A percentile compares a stretch with the other conserved stretches of the same genome.
Conservation (phyloP, 371 early-diverging fungal species). For the Vittaforma corneae region DNA sequence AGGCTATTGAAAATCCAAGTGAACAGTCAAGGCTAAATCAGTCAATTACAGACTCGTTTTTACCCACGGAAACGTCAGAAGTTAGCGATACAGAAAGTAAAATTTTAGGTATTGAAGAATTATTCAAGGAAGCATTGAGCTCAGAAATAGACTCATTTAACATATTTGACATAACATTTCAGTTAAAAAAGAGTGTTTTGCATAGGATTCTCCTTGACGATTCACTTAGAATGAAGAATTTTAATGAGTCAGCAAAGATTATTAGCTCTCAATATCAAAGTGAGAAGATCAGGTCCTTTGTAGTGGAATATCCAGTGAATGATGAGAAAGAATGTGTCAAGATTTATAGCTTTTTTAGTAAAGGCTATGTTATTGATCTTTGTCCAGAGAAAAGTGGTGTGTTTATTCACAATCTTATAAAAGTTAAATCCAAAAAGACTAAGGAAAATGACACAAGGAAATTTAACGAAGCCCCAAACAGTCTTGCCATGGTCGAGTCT, state of each 20-base stretch:
- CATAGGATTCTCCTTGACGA: conserved; percentile 7
- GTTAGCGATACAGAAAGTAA: not conserved
- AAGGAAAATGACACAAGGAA: too few relatives aligned
- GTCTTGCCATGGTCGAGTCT: not conserved
- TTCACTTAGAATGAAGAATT: conserved; percentile 8
- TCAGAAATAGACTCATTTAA: not conserved
- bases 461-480: not conserved
- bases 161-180: not conserved
- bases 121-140: conserved; percentile 16
- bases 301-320: not conserved
- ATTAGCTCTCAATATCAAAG: conserved; percentile 1
- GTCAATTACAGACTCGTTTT: too few relatives aligned
- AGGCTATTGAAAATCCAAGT: not conserved
- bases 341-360: not conserved
- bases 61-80: too few relatives aligned
- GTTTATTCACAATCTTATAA: conserved; percentile 6
- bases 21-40: not conserved
- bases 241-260: conserved; percentile 12
- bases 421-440: too few relatives aligned
- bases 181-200: not conserved
- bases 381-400: not conserved
- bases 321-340: not conserved
- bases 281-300: conserved; percentile 1
- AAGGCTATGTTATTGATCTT: not conserved
- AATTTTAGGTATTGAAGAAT: conserved; percentile 5